Base-by-base conservation (phyloP, 441 rosid species). In the Gossypium schwendimanii region DNA sequence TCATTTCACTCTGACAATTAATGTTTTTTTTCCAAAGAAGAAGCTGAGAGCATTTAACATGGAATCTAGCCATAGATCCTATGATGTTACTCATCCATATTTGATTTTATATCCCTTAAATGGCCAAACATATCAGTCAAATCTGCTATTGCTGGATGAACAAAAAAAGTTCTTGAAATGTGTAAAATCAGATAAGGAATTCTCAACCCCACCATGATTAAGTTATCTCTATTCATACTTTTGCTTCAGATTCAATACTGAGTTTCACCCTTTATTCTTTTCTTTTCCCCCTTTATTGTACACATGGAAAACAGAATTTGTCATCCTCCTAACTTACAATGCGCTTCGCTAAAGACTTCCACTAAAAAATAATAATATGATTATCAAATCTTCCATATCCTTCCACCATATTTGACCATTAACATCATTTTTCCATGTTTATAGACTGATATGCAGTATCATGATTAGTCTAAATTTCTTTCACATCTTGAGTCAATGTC, bases 251-350 rank as follows among this genome's bases (percentile, higher is more conserved):
- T 66, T 47, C 57, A 24, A 47, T 47, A 2, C 70, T 47, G 70
- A 47, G 55, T 20, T 14, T 65, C 12, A 44, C 36, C 36, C 70
- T 66, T 66, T 14, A 6, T 66, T 14, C 70, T 2, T 47, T 66
- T 49, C 3, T 47, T 66, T 10, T 66, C 33, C 54, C 31, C 6
- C 14, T 60, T 68, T 68, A 41, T 55, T 36, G 15, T 59, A 31
- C 18, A 68, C 28, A 36, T 77, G 74, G 70, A 41, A 50, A 74
- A 77, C 80, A 68, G 59, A 61, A 45, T 23, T 23, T 66, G 39
- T 14, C 11, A 65, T 65, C 55, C 12, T 65, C 70, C 70, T 15
- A 65, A 45, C 55, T 45, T 31, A 65, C 15, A 28, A 26, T 49
- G 59, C 52, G 71, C 58, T 67, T 67, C 17, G 58, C 69, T 63